A percentile compares a stretch with the other conserved stretches of the same genome.
phyloP scores from a whole-genome alignment of 2,329 filamentous ascomycete genomes.

The Neurospora sp. region DNA sequence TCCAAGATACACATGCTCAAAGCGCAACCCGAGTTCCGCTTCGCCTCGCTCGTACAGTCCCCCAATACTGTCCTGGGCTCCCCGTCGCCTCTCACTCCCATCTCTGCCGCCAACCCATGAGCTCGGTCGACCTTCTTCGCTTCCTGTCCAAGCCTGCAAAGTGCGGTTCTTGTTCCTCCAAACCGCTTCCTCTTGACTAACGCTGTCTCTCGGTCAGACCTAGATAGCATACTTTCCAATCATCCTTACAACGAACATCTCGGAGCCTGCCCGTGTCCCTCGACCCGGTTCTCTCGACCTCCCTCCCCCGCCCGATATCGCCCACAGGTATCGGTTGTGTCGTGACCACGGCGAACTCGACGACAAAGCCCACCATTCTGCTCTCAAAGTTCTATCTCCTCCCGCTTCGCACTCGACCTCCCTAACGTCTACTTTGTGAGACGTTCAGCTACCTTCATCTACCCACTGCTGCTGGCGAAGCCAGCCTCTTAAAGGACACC shows the following conservation, averaged over 20 bases:
- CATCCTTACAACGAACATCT: slow-evolving; percentile 17
- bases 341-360: slow-evolving; percentile 44
- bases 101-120: slow-evolving; percentile 57
- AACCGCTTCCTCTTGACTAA: slow-evolving; percentile 1
- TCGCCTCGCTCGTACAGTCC: slow-evolving; percentile 1
- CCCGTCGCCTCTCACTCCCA: slow-evolving; percentile 11
- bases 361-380: slow-evolving; percentile 73
- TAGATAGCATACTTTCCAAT: slow-evolving; percentile 43
- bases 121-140: slow-evolving; percentile 79
- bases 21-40: neutral
- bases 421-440: slow-evolving; percentile 73
- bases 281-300: slow-evolving; percentile 23
- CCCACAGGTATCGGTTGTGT: slow-evolving; percentile 68
- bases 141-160: slow-evolving; percentile 93
- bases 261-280: slow-evolving; percentile 8
- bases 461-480: slow-evolving; percentile 72
- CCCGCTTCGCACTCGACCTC: slow-evolving; percentile 75
- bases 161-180: slow-evolving; percentile 39
- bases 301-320: slow-evolving; percentile 61
- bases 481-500: slow-evolving; percentile 58
- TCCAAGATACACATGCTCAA: neutral
- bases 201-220: slow-evolving; percentile 30
- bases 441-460: slow-evolving; percentile 39
- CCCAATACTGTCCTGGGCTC: neutral
- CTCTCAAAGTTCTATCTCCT: slow-evolving; percentile 73